These are phyloP conservation scores for Glarea lozoyensis DNA, from an alignment of 495 filamentous ascomycete species.

Conservation along the genomic window DNA sequence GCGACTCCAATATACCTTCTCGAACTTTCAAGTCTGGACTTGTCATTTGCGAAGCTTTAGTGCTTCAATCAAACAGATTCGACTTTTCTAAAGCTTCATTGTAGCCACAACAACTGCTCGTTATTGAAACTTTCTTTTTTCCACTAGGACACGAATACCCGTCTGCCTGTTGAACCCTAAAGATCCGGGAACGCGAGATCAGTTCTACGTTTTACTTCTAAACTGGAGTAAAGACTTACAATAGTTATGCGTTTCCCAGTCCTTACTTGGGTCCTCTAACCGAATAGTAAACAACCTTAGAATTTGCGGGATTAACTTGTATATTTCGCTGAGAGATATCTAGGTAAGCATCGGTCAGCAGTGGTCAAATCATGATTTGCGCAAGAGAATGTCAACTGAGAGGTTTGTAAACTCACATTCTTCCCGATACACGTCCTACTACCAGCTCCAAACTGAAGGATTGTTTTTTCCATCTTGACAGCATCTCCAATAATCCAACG, in stretches of 20 bases:
- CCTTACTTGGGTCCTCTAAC: not conserved
- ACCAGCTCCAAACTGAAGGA: constrained; percentile 55
- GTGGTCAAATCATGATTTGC: not conserved
- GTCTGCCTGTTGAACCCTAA: not conserved
- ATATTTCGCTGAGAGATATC: not conserved
- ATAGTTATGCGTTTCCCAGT: not conserved
- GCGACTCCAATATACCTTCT: too few species aligned
- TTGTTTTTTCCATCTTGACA: constrained; percentile 11
- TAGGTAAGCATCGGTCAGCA: not conserved
- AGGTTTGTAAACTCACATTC: constrained; percentile 41
- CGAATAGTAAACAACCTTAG: not conserved
- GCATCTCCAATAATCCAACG: not conserved
- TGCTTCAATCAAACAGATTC: too few species aligned
- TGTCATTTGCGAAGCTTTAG: too few species aligned
- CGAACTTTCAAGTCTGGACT: too few species aligned
- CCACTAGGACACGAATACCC: not conserved
- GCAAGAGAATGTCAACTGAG: not conserved
- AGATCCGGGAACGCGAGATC: too few species aligned
- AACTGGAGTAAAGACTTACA: too few species aligned
- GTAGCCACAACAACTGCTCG: too few species aligned
- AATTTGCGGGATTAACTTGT: not conserved
- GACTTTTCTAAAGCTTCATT: too few species aligned
- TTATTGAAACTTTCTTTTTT: too few species aligned
- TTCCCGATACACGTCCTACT: constrained; percentile 57
- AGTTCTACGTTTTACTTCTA: too few species aligned